Evolutionary conservation across 306 rosid species (phyloP), one percentile per base, ranked within the genome.

Genomic region (Cyclanthera cordifolia): DNA sequence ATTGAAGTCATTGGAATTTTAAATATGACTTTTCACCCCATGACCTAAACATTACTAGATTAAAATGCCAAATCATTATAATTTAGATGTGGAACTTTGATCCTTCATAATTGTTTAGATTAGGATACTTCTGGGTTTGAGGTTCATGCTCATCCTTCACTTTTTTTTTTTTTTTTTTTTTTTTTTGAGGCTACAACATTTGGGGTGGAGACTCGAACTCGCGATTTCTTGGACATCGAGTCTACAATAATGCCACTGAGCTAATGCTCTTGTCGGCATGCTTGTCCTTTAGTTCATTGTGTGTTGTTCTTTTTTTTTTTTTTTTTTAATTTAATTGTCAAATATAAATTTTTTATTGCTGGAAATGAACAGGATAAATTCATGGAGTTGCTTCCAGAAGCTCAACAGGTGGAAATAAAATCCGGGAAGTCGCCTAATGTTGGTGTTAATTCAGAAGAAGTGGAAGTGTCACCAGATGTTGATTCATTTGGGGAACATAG

Each of bases 331-430:
- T n/a, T 1, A 15, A 19, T 24, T 25, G 25, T 55, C 2, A 25
- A 6, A 15, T 27, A 14, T 15, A 57, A 28, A 20, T 2, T 51
- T 50, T 50, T 32, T 43, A 24, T 53, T 27, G 68, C 9, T 50
- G 16, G 21, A 24, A 71, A 34, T 71, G 57, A 75, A 82, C 92
- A 90, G 99, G 88, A 85, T 68, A 86, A 81, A 76, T 77, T 93
- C 89, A 79, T 88, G 88, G 90, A 85, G 69, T 81, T 94, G 88
- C 85, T 90, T 75, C 95, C 99, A 23, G 97, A 90, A 81, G 85
- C 80, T 65, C 87, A 90, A 79, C 83, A 59, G 79, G 80, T 73
- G 67, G 83, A 90, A 80, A 76, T 86, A 57, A 85, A 79, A 84
- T 75, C 83, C 13, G 86, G 88, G 72, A 85, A 85, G 65, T 70